Base-by-base conservation (phyloP, 2,329 filamentous ascomycete species). In the Penicillium sp. region DNA sequence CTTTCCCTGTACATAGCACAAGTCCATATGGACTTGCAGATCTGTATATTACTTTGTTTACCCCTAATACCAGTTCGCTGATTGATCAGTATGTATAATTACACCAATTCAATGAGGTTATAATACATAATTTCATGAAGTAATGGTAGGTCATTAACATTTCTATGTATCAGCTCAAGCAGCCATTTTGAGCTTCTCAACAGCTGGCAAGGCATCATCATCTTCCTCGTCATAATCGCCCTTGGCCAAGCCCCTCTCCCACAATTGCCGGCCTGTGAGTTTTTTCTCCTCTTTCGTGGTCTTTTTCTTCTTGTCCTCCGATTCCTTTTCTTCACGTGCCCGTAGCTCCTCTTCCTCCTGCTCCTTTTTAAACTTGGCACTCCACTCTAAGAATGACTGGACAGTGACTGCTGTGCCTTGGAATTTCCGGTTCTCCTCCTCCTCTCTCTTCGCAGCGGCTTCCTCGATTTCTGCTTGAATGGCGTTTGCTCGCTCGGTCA, bases 391-490 rank as follows among this genome's bases (percentile, higher is more conserved):
- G 64, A 97, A 98, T 0, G 82, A 83, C 72, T 95, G 88, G 21
- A 82, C 77, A n/a, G 83, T 97, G 19, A 98, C 93, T 29, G 82
- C 77, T 32, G 88, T 88, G 51, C 93, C 93, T 67, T 95, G 87
- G 69, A 98, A 98, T 71, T 96, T 97, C 62, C 85, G 82, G 68
- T 98, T 98, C 75, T 98, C 93, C 68, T 93, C 89, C 54, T 86
- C 83, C 72, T 98, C 93, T 1, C 63, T 76, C 62, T 81, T 78
- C 7, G 77, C 78, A 2, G 76, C 69, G 53, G 75, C 77, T 43
- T 75, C 64, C 43, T 82, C 80, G 44, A 70, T 72, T 44, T 72
- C 60, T 1, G 75, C 77, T 58, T 80, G 72, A 15, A 76, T 79
- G 8, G 76, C 85, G 51, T 81, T 80, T 62, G 83, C 81, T 40